Evolutionary conservation across 163 green algal species (phyloP).

Genomic region (Chloroidium sp.): DNA sequence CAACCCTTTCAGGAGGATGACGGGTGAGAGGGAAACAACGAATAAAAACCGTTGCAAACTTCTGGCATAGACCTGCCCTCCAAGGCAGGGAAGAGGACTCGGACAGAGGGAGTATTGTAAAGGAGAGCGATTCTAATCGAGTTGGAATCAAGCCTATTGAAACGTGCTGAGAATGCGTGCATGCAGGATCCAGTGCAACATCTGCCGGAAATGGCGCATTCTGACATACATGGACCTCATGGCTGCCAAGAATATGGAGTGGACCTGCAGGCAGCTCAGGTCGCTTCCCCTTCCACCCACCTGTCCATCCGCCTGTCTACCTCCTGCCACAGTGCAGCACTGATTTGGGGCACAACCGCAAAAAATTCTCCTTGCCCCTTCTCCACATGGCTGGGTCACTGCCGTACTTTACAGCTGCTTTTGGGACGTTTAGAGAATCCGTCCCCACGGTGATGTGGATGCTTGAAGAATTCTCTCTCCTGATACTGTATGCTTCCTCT

Average conservation of each 20-base stretch:
- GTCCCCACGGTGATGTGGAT: background rate
- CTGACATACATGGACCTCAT: constrained; percentile 36
- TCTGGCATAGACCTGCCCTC: too few relatives aligned
- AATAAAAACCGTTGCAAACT: too few relatives aligned
- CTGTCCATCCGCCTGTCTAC: background rate
- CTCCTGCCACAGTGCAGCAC: background rate
- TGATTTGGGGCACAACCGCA: background rate
- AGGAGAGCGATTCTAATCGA: too few relatives aligned
- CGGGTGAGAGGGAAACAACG: too few relatives aligned
- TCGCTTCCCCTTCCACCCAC: background rate
- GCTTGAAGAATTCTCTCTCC: background rate
- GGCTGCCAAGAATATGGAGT: constrained; percentile 28
- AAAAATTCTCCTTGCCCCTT: background rate
- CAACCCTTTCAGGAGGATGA: too few relatives aligned
- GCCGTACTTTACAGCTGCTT: background rate
- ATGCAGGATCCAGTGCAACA: constrained; percentile 42
- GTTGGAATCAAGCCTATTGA: too few relatives aligned
- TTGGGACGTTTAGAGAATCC: too few relatives aligned
- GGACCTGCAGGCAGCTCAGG: constrained; percentile 48
- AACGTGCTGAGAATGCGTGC: background rate
- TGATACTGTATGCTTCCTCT: background rate
- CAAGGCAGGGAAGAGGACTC: too few relatives aligned
- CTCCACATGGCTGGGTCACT: background rate
- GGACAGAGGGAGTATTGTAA: too few relatives aligned
- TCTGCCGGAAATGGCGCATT: constrained; percentile 63